Conservation (phyloP, 352 stramenopile species). For the Pythium coloratum region DNA sequence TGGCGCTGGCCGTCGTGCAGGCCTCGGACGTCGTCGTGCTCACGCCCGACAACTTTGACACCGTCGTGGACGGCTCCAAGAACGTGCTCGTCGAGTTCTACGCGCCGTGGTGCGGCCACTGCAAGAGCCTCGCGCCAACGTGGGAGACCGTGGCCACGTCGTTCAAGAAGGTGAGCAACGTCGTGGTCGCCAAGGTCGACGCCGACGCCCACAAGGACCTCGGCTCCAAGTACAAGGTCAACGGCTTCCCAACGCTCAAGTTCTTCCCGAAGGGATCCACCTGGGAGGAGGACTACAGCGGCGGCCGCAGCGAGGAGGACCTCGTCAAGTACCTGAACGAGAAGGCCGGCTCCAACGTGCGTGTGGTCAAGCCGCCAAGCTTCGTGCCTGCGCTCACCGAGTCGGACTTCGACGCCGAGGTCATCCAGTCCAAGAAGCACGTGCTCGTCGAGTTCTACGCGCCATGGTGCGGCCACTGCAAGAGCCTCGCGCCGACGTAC, state of each 20-base stretch:
- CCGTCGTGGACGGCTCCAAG: constrained; percentile 81
- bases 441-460: constrained; percentile 93
- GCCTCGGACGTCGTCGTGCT: constrained; percentile 79
- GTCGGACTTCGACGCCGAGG: constrained; percentile 74
- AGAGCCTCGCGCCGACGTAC: constrained; percentile 88
- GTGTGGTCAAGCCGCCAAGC: constrained; percentile 66
- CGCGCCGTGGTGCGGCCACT: constrained; percentile 53
- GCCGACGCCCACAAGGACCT: constrained; percentile 85
- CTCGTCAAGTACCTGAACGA: constrained; percentile 78
- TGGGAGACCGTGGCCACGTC: constrained; percentile 87
- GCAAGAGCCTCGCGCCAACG: constrained; percentile 67
- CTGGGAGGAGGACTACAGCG: constrained; percentile 83
- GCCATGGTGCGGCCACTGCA: constrained; percentile 95
- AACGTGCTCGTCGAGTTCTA: constrained; percentile 74
- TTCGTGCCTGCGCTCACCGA: constrained; percentile 62
- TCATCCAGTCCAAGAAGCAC: constrained; percentile 85
- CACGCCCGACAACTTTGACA: constrained; percentile 81
- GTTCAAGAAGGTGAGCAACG: constrained; percentile 83
- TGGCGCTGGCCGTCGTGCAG: constrained; percentile 48
- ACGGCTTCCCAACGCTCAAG: constrained; percentile 94
- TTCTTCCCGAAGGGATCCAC: constrained; percentile 84
- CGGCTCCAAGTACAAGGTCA: constrained; percentile 81
- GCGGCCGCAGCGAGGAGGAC: constrained; percentile 82
- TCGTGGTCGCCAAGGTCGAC: constrained; percentile 91
- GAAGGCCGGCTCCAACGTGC: constrained; percentile 72